Percentiles rank a stretch among this genome's conserved stretches.
Evolutionary conservation across 1,139 yeast species (phyloP).

Genomic region (Saccharomyces pastorianus): DNA sequence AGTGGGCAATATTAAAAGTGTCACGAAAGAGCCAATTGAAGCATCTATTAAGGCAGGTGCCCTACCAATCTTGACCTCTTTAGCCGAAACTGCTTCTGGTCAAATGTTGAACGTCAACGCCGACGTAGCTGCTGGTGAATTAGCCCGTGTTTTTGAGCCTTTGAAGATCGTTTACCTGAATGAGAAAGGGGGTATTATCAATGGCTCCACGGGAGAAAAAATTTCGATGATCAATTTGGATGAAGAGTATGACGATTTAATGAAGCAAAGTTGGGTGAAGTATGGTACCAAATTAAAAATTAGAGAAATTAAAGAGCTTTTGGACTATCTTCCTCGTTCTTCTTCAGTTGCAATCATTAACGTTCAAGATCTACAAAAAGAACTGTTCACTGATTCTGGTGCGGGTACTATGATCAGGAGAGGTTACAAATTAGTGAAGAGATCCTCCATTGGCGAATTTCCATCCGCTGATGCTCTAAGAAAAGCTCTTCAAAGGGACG

Average conservation of each 20-base stretch:
- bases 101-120: conserved; percentile 96
- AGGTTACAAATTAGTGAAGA: conserved; percentile 79
- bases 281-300: conserved; percentile 96
- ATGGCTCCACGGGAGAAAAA: conserved; percentile 87
- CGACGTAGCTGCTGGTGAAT: conserved; percentile 97
- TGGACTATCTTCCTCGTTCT: conserved; percentile 90
- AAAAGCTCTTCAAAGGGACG: conserved; percentile 67
- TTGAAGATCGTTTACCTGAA: conserved; percentile 90
- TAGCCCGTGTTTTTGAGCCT: conserved; percentile 94
- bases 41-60: conserved; percentile 96
- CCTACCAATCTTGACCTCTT: conserved; percentile 87
- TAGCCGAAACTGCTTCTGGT: conserved; percentile 94
- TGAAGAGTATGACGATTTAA: conserved; percentile 84
- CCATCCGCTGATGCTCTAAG: conserved; percentile 65
- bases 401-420: conserved; percentile 98
- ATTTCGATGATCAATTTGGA: conserved; percentile 85
- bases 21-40: conserved; percentile 85
- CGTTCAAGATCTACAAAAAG: conserved; percentile 91
- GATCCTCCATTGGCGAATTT: conserved; percentile 63
- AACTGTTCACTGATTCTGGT: conserved; percentile 95
- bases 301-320: conserved; percentile 88
- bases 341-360: conserved; percentile 96
- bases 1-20: conserved; percentile 83
- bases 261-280: conserved; percentile 96
- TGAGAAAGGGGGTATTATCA: conserved; percentile 95